phyloP scores from a whole-genome alignment of 192 early-diverging fungal species.

The Podila epicladia region DNA sequence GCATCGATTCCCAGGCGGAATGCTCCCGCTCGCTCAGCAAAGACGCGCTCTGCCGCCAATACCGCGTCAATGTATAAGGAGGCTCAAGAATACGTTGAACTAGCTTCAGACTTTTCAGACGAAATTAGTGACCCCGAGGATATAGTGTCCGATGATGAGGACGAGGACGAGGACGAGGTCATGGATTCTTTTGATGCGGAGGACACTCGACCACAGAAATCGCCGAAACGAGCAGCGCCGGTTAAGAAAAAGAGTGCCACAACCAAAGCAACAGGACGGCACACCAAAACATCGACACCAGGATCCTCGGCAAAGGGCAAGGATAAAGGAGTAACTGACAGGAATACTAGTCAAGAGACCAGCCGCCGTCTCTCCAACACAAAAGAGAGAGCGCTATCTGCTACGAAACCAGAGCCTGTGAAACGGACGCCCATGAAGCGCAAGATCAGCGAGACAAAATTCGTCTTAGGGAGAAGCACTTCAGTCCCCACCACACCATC shows the following conservation, averaged over 20 bases:
- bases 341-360: not conserved
- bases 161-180: conserved; percentile 7
- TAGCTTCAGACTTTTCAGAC: conserved; percentile 11
- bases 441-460: not conserved
- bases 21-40: conserved; percentile 25
- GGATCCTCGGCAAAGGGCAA: not conserved
- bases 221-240: not conserved
- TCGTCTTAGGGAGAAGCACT: not conserved
- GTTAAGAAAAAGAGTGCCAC: not conserved
- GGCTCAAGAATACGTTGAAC: conserved; percentile 13
- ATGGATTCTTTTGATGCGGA: conserved; percentile 4
- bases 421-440: not conserved
- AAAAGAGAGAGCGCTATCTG: not conserved
- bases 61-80: conserved; percentile 47
- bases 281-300: not conserved
- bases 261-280: not conserved
- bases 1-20: conserved; percentile 9
- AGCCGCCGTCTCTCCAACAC: not conserved
- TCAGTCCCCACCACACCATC: not conserved
- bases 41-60: conserved; percentile 31
- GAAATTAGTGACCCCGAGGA: conserved; percentile 34
- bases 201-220: not conserved
- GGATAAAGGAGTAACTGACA: not conserved
- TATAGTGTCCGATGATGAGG: not conserved
- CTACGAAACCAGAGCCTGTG: not conserved